phyloP scores from a whole-genome alignment of 1,139 yeast genomes.

The Saccharomyces hybrid region DNA sequence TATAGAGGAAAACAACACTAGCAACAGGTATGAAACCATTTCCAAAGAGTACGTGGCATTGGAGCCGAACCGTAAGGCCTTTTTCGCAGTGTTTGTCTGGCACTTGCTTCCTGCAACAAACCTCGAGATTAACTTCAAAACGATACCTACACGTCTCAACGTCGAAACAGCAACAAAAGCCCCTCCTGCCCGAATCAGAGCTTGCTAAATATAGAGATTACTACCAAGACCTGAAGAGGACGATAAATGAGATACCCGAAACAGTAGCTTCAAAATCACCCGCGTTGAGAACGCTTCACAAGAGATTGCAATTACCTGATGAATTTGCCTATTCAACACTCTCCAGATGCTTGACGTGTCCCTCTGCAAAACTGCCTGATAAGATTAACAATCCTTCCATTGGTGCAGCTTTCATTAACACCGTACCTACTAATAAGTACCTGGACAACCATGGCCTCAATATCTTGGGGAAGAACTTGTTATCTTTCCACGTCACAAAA shows the following conservation, averaged over 20 bases:
- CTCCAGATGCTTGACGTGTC: slow-evolving; percentile 69
- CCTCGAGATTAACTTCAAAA: background rate
- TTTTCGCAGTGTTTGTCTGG: background rate
- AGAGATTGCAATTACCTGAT: slow-evolving; percentile 58
- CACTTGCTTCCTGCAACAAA: background rate
- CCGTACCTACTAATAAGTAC: slow-evolving; percentile 38
- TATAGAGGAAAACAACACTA: background rate
- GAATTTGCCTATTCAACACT: slow-evolving; percentile 56
- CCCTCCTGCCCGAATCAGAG: slow-evolving; percentile 7
- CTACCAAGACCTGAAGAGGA: slow-evolving; percentile 17
- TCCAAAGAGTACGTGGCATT: background rate
- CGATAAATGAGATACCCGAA: slow-evolving; percentile 33
- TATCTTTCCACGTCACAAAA: slow-evolving; percentile 72
- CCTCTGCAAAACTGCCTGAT: slow-evolving; percentile 33
- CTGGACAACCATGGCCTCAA: slow-evolving; percentile 74
- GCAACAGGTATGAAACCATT: background rate
- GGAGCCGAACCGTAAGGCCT: background rate
- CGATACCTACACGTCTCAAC: background rate
- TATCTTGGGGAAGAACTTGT: slow-evolving; percentile 68
- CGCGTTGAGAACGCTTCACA: slow-evolving; percentile 68
- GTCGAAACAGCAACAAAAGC: background rate
- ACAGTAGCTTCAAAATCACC: slow-evolving; percentile 53
- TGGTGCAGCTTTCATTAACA: slow-evolving; percentile 16
- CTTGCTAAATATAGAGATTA: slow-evolving; percentile 21
- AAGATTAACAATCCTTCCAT: slow-evolving; percentile 9